Conservation (phyloP, 1,139 yeast species). For the Hyphopichia khmerensis region DNA sequence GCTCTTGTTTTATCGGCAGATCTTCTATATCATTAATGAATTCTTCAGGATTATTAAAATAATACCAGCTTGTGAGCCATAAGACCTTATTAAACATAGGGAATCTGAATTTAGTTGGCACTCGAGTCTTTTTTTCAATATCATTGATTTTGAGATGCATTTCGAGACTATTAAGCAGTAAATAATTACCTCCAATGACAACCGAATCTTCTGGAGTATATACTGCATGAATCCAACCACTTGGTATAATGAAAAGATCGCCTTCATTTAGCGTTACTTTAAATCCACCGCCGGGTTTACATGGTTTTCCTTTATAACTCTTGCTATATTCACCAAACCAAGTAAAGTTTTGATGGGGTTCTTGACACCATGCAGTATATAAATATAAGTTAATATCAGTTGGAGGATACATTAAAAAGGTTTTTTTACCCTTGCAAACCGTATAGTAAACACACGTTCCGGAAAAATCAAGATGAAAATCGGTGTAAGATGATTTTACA, state of each 20-base stretch:
- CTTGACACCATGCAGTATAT: constrained; percentile 73
- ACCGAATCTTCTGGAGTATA: constrained; percentile 78
- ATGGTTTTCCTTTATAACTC: constrained; percentile 20
- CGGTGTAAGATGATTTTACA: constrained; percentile 77
- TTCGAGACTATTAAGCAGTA: constrained; percentile 61
- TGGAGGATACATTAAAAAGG: constrained; percentile 80
- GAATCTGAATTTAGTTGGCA: constrained; percentile 73
- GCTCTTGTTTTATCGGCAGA: background rate
- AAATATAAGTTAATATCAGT: constrained; percentile 56
- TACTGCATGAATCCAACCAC: constrained; percentile 94
- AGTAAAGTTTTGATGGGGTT: constrained; percentile 58
- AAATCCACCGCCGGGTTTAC: constrained; percentile 48
- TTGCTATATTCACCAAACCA: constrained; percentile 62
- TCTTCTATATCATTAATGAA: constrained; percentile 19
- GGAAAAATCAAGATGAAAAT: constrained; percentile 88
- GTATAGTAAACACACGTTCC: constrained; percentile 93
- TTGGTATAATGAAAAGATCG: constrained; percentile 79
- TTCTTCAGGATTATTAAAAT: constrained; percentile 25
- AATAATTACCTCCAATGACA: constrained; percentile 84
- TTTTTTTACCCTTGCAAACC: constrained; percentile 67
- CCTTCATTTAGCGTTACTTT: constrained; percentile 66
- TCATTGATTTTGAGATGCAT: constrained; percentile 62
- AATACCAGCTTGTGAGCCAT: constrained; percentile 61
- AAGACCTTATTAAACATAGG: constrained; percentile 73
- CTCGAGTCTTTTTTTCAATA: constrained; percentile 67